A percentile compares a stretch with the other conserved stretches of the same genome.
Conservation (phyloP, 2,329 filamentous ascomycete genomes). For the Cytospora schulzeri region DNA sequence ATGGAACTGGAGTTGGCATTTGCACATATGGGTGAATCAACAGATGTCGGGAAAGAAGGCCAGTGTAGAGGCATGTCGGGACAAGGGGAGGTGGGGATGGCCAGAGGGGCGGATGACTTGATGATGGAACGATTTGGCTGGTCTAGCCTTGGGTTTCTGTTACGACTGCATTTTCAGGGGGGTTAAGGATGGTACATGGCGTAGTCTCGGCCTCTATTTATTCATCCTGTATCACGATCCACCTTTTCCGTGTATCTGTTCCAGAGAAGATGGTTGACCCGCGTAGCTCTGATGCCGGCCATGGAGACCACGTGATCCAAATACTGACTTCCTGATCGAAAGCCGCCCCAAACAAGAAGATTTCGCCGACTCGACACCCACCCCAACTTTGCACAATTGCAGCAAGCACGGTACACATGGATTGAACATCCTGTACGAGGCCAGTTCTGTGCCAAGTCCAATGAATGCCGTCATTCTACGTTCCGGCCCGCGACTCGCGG, state of each 20-base stretch:
- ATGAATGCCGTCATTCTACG: constrained; percentile 44
- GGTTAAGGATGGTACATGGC: constrained; percentile 20
- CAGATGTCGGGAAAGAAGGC: neutral
- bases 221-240: constrained; percentile 2
- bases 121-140: constrained; percentile 9
- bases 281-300: constrained; percentile 6
- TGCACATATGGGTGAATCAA: neutral
- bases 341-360: constrained; percentile 5
- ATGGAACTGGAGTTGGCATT: neutral
- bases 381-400: constrained; percentile 1
- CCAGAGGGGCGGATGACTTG: constrained; percentile 6
- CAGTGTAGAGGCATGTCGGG: neutral
- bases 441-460: constrained; percentile 14
- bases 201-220: constrained; percentile 24
- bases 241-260: neutral
- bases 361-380: constrained; percentile 6
- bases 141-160: constrained; percentile 16
- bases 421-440: constrained; percentile 18
- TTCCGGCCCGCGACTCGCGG: constrained; percentile 53
- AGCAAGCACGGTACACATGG: constrained; percentile 5
- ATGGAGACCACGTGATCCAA: constrained; percentile 13
- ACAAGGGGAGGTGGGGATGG: neutral
- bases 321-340: neutral
- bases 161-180: constrained; percentile 26
- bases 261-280: too few species aligned